Evolutionary conservation across 306 rosid genomes (phyloP), one percentile per base, ranked within the genome.

Genomic region (Chamaecrista fasciculata): DNA sequence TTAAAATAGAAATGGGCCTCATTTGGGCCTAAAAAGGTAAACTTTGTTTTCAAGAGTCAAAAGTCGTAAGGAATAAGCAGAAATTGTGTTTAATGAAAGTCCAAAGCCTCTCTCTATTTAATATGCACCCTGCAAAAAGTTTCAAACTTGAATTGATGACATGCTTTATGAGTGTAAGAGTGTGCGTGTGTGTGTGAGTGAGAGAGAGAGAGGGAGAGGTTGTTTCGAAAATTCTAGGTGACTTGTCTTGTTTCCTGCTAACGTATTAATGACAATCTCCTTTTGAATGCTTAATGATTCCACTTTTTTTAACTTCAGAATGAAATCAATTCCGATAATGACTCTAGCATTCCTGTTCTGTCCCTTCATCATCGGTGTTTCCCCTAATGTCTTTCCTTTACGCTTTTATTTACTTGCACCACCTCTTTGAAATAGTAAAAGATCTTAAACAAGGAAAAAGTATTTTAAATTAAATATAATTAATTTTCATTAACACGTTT

Each of bases 241-340:
- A 59, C 65, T 61, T 36, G 48, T 61, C 63, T 49, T 12, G 29
- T 49, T 75, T 59, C 64, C 48, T 50, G 47, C 47, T 2, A 58
- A 7, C 23, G 15, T 72, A 74, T 57, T 67, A 48, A 67, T 48
- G 48, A 36, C 52, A 64, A 42, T 24, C 59, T 26, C 43, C 29
- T 19, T 25, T 25, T 65, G 39, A 73, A 33, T 11, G 20, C 72
- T 65, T 62, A 20, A 24, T 61, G 21, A 11, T 36, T 44, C 23
- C 55, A 56, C 60, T 34, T 64, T 42, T 37, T 46, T 25, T 23
- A 43, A 21, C 19, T 62, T 40, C 15, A 6, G 61, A 25, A 53
- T 24, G 61, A 21, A 61, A 61, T 66, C 55, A 66, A 31, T 25
- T 67, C 42, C 51, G 42, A 66, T 40, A 46, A 66, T 59, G 53